Evolutionary conservation across 495 filamentous ascomycete genomes (phyloP), one percentile per base, ranked within the genome.

Genomic region (Paragyromitra xinjiangensis): DNA sequence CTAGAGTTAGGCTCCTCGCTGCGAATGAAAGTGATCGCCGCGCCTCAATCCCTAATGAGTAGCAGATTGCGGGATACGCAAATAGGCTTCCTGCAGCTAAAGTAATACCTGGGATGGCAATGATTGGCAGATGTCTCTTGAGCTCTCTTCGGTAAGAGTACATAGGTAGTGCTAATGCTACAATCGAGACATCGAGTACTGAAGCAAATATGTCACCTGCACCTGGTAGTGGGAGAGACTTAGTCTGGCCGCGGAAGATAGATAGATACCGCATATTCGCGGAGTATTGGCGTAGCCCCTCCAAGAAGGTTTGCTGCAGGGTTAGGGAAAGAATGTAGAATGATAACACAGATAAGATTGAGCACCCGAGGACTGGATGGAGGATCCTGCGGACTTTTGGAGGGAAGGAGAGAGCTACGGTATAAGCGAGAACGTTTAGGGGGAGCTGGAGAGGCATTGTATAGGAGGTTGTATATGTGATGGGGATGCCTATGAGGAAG

Each of bases 101-200:
- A 6, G 81, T 69, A 6, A 87, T 70, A 74, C 85, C 87, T 4
- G 87, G 87, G 6, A 87, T 77, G 39, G 87, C 69, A 73, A 88
- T 89, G 24, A 83, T 80, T 26, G 84, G 82, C 69, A 88, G 85
- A 76, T 88, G 86, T 34, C 81, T 80, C 53, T 77, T 74, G 2
- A 89, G 84, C 80, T 88, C 84, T 16, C 83, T 77, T 4, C 87
- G 85, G 78, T 88, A 87, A 11, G 83, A 83, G 78, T 86, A 88
- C 85, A 89, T 88, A 0, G 88, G 87, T 9, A 89, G 80, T 6
- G 88, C 87, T 7, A 89, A 84, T 1, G 87, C 82, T 6, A 89
- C 85, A 74, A 89, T 89, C 65, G 83, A 84, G 0, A 86, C 86
- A 81, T 89, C 86, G 2, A 89, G 82, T 19, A 86, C 70, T 53